Base-by-base conservation (phyloP, 1,284 basidiomycete species). In the Meira miltonrushii region DNA sequence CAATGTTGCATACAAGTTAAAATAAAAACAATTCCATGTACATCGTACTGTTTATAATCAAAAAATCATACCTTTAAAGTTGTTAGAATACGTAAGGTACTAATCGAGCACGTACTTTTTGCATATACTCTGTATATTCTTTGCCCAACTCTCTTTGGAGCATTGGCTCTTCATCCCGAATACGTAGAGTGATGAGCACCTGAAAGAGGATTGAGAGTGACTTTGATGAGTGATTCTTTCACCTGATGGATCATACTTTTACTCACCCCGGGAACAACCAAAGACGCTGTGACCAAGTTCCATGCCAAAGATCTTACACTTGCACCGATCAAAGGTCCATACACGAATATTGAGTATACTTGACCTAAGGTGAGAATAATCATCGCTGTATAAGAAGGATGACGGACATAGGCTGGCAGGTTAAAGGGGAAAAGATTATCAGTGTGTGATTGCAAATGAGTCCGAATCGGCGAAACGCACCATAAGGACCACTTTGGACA, bases 301-400 rank as follows among this genome's bases (percentile, higher is more conserved):
- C 28, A 10, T 2, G 49, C 23, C 40, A n/a, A 43, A 6, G n/a
- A 43, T 13, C 55, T 21, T 17, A 3, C 48, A 33, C n/a, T 5
- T 12, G 10, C 11, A 25, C 41, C 12, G 2, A 50, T n/a, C 7
- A 25, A 13, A 25, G 55, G 55, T 13, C 21, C 55, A 46, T 43
- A 56, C 4, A 49, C 44, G 2, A 33, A 25, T 2, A 49, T 47
- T 1, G 46, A 33, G 25, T 28, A 23, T 9, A 38, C 4, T 21
- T 19, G n/a, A 23, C 55, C 55, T 21, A 49, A 1, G 21, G 7
- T 6, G 17, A 12, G 19, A 6, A 56, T 15, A 11, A 56, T 19
- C 17, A 56, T 56, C 19, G 39, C 55, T 11, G 55, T 49, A 39
- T 56, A 56, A 11, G 55, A 56, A 15, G 55, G 55, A 46, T 56